Evolutionary conservation across 768 basidiomycete species (phyloP).

Genomic region (Suillus bovinus): DNA sequence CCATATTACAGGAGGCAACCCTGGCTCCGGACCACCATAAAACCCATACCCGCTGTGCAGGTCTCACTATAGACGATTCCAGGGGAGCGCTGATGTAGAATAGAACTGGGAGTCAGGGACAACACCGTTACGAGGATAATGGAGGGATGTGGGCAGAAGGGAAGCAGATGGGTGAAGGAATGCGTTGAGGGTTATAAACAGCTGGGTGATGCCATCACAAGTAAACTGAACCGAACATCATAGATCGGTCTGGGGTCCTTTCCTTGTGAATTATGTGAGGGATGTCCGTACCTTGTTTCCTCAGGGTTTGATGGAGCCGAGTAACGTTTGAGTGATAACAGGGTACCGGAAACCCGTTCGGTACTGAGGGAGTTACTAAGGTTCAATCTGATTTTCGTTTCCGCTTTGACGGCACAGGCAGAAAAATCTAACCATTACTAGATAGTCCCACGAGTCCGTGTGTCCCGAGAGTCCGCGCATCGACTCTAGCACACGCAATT

Average conservation of each 20-base stretch:
- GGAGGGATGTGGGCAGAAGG: not conserved
- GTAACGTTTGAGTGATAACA: not conserved
- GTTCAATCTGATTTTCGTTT: not conserved
- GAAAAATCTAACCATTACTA: no score
- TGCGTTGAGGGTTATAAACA: not conserved
- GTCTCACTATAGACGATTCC: not conserved
- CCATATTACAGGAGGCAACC: conserved; percentile 42
- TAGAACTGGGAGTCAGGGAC: not conserved
- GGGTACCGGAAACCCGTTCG: not conserved
- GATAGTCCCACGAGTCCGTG: no score
- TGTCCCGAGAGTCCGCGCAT: no score
- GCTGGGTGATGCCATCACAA: not conserved
- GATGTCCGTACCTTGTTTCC: not conserved
- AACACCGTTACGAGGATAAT: not conserved
- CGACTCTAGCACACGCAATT: no score
- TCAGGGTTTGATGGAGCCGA: not conserved
- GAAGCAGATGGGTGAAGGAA: not conserved
- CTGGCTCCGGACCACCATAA: conserved; percentile 25
- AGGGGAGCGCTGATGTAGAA: not conserved
- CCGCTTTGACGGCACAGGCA: not conserved
- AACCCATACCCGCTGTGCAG: not conserved
- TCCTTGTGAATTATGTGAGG: not conserved
- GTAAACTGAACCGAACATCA: not conserved
- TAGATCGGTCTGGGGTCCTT: not conserved
- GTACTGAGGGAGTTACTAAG: not conserved